Percentiles rank a stretch among this genome's conserved stretches.
phyloP scores from a whole-genome alignment of 805 yeast genomes.

The Yarrowia sp. region DNA sequence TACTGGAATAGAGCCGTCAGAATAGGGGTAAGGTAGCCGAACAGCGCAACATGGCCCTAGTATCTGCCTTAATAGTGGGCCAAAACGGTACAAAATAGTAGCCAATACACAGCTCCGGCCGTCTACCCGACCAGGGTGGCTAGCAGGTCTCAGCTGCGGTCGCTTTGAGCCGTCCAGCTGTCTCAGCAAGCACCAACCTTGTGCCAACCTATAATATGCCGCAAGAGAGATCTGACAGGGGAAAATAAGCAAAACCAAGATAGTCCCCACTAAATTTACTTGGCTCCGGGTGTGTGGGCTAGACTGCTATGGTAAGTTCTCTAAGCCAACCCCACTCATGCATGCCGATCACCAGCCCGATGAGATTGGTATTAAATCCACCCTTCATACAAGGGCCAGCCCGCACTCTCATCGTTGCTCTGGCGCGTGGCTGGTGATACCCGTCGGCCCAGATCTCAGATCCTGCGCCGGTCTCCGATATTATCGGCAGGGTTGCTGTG shows the following conservation, averaged over 20 bases:
- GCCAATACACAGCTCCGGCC: too few species aligned
- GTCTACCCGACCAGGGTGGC: too few species aligned
- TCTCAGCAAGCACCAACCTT: background rate
- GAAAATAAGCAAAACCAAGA: background rate
- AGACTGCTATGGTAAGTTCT: too few species aligned
- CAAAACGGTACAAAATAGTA: too few species aligned
- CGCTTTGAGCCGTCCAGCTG: background rate
- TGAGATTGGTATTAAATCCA: background rate
- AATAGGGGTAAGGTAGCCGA: constrained; percentile 7
- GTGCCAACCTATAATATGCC: background rate
- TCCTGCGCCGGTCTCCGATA: background rate
- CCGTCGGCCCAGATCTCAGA: constrained; percentile 3
- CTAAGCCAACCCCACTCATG: background rate
- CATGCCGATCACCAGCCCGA: constrained; percentile 12
- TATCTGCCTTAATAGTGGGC: too few species aligned
- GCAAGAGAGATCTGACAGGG: background rate
- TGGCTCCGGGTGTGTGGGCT: background rate
- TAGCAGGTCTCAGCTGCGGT: too few species aligned
- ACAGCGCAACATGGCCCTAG: background rate
- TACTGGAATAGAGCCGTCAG: background rate
- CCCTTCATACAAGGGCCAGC: background rate
- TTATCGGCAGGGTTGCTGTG: background rate
- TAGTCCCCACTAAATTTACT: background rate
- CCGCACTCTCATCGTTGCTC: constrained; percentile 2
- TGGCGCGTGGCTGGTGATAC: constrained; percentile 2